Conservation (phyloP, 2,329 filamentous ascomycete genomes). For the Phyllosticta citriasiana region DNA sequence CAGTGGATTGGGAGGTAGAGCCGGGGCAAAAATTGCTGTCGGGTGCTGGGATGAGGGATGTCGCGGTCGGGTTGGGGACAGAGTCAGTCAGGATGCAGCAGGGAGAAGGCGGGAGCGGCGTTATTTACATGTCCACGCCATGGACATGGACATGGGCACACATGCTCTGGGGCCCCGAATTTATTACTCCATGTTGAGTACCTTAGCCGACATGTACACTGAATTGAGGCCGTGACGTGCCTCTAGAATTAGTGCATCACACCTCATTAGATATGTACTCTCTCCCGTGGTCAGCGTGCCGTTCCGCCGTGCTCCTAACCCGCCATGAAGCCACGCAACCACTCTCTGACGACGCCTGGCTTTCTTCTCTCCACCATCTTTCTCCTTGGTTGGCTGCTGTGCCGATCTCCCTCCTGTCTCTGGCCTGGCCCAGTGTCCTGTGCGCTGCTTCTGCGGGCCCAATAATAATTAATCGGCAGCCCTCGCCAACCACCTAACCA, state of each 20-base stretch:
- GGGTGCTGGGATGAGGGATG: not conserved
- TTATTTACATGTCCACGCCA: not conserved
- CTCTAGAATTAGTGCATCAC: no score
- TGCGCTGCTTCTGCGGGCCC: not conserved
- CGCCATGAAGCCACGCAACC: not conserved
- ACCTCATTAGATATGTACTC: no score
- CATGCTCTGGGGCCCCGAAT: not conserved
- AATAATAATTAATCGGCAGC: not conserved
- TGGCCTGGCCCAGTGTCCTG: not conserved
- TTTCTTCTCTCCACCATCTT: not conserved
- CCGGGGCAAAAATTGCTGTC: not conserved
- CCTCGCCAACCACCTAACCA: not conserved
- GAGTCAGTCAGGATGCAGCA: not conserved
- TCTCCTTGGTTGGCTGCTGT: not conserved
- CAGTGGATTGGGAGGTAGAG: not conserved
- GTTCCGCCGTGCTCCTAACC: not conserved
- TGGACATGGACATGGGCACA: no score
- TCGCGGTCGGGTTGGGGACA: not conserved
- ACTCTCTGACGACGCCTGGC: no score
- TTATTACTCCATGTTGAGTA: not conserved
- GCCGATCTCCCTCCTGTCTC: not conserved
- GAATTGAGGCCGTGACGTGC: slow-evolving; percentile 7
- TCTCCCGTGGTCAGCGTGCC: not conserved
- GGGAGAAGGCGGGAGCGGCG: not conserved
- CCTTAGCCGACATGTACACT: not conserved